Percentiles rank a stretch among this genome's conserved stretches.
phyloP scores from a whole-genome alignment of 768 basidiomycete genomes.

The Hericium coralloides region DNA sequence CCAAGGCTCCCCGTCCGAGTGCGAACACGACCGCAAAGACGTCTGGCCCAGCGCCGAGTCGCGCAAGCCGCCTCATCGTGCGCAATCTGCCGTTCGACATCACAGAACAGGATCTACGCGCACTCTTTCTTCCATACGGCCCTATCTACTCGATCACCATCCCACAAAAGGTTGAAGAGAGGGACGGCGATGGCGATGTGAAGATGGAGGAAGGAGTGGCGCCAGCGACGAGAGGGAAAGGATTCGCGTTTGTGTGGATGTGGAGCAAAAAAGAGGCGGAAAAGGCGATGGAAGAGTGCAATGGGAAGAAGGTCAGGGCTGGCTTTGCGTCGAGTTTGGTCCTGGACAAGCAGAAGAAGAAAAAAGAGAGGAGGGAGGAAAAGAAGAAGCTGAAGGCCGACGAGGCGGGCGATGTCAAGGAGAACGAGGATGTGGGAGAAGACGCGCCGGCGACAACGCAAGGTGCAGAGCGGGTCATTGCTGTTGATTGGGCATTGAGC shows the following conservation, averaged over 20 bases:
- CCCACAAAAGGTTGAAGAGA: constrained; percentile 33
- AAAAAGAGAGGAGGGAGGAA: constrained; percentile 27
- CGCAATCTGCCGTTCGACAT: constrained; percentile 84
- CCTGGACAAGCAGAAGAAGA: constrained; percentile 24
- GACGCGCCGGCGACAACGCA: not conserved
- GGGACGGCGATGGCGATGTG: constrained; percentile 20
- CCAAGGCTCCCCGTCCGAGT: constrained; percentile 29
- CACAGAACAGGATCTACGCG: constrained; percentile 76
- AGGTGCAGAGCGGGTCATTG: constrained; percentile 55
- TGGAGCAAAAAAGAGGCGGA: constrained; percentile 65
- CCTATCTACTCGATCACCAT: constrained; percentile 82
- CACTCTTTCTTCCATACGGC: constrained; percentile 80
- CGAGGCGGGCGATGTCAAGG: constrained; percentile 4
- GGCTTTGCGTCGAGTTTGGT: constrained; percentile 19
- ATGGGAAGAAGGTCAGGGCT: constrained; percentile 11
- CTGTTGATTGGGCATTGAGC: constrained; percentile 95
- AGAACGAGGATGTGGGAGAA: constrained; percentile 15
- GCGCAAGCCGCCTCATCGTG: constrained; percentile 77
- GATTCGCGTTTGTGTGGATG: constrained; percentile 97
- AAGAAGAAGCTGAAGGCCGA: constrained; percentile 27
- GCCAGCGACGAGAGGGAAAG: constrained; percentile 38
- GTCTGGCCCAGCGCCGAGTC: constrained; percentile 44
- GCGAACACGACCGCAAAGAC: constrained; percentile 20
- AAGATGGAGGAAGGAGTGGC: constrained; percentile 20
- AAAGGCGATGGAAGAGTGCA: constrained; percentile 23